Evolutionary conservation across 2,329 filamentous ascomycete genomes (phyloP).

Genomic region (Pseudonectria foliicola): DNA sequence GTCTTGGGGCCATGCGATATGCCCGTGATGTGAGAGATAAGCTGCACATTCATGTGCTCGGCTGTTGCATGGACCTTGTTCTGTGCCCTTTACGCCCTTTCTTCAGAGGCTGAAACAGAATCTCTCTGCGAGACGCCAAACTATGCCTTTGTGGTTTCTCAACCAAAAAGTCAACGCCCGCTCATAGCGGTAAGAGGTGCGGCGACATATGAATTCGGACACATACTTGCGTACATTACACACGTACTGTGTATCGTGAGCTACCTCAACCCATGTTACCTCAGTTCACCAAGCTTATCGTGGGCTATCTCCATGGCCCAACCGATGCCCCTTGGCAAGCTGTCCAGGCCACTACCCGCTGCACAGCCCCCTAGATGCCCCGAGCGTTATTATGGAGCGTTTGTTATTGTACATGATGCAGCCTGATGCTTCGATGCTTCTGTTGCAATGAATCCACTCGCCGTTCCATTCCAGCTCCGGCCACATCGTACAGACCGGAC

Average conservation of each 20-base stretch:
- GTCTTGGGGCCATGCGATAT: slow-evolving; percentile 12
- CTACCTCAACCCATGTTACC: no score
- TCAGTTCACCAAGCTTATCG: no score
- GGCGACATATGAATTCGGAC: no score
- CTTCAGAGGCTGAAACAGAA: not conserved
- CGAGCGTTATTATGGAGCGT: slow-evolving; percentile 16
- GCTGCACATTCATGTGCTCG: not conserved
- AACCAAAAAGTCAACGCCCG: no score
- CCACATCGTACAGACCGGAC: slow-evolving; percentile 5
- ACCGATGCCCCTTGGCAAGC: not conserved
- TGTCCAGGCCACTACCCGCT: slow-evolving; percentile 18
- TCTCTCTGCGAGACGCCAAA: no score
- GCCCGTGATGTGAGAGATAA: slow-evolving; percentile 14
- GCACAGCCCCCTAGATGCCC: slow-evolving; percentile 23
- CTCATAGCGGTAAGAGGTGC: no score
- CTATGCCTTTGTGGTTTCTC: no score
- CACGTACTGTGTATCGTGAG: no score
- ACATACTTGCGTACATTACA: no score
- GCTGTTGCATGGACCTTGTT: no score
- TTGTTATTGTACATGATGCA: slow-evolving; percentile 15
- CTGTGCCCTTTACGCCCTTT: not conserved
- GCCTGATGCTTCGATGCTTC: slow-evolving; percentile 18
- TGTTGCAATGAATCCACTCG: slow-evolving; percentile 13
- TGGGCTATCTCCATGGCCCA: no score
- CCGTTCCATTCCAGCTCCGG: slow-evolving; percentile 13